Evolutionary conservation across 164 flowering plant species (phyloP), one percentile per base, ranked within the genome.

Genomic region (Akebia trifoliata): DNA sequence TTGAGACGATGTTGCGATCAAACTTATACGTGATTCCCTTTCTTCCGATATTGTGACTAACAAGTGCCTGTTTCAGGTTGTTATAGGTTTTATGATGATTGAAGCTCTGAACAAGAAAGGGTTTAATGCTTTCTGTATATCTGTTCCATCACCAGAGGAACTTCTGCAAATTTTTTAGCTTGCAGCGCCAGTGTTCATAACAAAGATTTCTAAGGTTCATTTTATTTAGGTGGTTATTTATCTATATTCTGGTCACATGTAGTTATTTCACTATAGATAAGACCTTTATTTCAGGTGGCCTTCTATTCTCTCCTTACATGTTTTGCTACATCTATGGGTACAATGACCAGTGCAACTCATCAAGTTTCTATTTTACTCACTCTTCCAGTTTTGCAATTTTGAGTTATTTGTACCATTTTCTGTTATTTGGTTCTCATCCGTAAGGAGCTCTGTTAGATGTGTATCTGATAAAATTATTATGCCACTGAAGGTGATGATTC

Each of bases 161-260:
- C 73, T 91, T 51, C 51, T 72, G 54, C 70, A 80, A 56, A 76
- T 91, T 54, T 60, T 80, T 48, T 74, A 57, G 24, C 74, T 91
- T 76, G 90, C 96, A 62, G 96, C 93, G 64, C 98, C 98, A 12
- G 95, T 88, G 29, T 86, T 88, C 61, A 52, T 91, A 31, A 84
- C 90, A 47, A 77, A 88, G 87, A 72, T 76, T 69, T 78, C 96
- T 47, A 91, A 91, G 95, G 97, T 90, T 69, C 31, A 34, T 43
- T 21, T 43, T 26, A 21, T 43, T 17, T 50, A 4, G 8, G 10
- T 50, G 31, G 54, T 36, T 30, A 29, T 6, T 48, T 14, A 45
- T 1, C 50, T 22, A 43, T 61, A 12, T 30, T 58, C 29, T 52
- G 28, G 17, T 47, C 36, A 24, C 28, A 11, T 46, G 4, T 50